Evolutionary conservation across 139 green algal genomes (phyloP).

Genomic region (Tetradesmus lagerheimii): DNA sequence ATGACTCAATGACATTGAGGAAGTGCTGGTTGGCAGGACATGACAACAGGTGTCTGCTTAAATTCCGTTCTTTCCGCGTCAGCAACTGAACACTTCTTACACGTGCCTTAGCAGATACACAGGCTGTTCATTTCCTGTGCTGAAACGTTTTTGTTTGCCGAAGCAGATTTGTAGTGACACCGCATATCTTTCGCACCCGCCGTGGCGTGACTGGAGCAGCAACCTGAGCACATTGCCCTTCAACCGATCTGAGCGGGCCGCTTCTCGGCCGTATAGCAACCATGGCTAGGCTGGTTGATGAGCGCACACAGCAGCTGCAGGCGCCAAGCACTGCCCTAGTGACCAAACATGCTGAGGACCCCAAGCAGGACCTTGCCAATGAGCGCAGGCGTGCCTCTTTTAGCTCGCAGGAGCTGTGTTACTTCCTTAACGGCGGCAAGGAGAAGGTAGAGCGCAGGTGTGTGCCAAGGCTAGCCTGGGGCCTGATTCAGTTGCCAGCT

Average conservation of each 20-base stretch:
- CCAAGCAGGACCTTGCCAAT: slow-evolving; percentile 55
- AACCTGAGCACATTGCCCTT: not conserved
- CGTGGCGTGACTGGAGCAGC: not conserved
- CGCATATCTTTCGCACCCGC: not conserved
- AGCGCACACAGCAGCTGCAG: slow-evolving; percentile 39
- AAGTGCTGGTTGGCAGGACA: not conserved
- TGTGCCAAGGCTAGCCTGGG: not conserved
- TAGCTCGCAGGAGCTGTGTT: slow-evolving; percentile 69
- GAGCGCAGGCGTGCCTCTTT: slow-evolving; percentile 83
- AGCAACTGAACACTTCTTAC: not conserved
- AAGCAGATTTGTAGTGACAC: not conserved
- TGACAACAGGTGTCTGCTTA: not conserved
- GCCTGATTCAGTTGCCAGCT: not conserved
- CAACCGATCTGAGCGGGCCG: not conserved
- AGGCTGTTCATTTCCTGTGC: not conserved
- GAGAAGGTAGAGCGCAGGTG: slow-evolving; percentile 79
- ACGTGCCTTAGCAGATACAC: slow-evolving; percentile 1
- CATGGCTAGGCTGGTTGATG: slow-evolving; percentile 35
- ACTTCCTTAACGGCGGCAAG: slow-evolving; percentile 77
- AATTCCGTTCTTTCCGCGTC: not conserved
- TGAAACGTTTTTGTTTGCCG: not conserved
- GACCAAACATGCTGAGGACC: slow-evolving; percentile 21
- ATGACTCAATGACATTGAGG: not conserved
- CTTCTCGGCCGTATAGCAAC: not conserved
- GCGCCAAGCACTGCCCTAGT: slow-evolving; percentile 30